A percentile compares a stretch with the other conserved stretches of the same genome.
phyloP scores from a whole-genome alignment of 2,329 filamentous ascomycete species.

The Gliomastix tumulicola region DNA sequence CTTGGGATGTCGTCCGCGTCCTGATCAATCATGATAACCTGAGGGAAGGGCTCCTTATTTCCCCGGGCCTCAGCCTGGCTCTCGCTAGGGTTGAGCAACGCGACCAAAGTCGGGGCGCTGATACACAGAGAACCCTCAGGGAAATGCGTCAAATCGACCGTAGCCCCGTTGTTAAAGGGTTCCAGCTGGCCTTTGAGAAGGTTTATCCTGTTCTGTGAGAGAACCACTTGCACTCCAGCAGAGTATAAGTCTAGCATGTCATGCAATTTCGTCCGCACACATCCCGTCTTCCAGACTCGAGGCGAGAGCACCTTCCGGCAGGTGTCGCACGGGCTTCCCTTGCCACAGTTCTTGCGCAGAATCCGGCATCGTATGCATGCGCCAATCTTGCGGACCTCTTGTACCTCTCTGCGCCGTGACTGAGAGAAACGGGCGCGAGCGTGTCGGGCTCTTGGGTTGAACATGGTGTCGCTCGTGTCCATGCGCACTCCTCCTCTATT shows the following conservation, averaged over 20 bases:
- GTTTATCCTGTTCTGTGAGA: slow-evolving; percentile 54
- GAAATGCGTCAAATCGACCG: slow-evolving; percentile 55
- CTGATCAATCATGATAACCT: slow-evolving; percentile 51
- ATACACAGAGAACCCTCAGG: slow-evolving; percentile 40
- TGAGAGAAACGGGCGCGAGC: slow-evolving; percentile 51
- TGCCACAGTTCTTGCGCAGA: slow-evolving; percentile 60
- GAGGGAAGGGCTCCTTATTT: slow-evolving; percentile 22
- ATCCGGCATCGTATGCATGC: slow-evolving; percentile 62
- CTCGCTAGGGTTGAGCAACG: slow-evolving; percentile 25
- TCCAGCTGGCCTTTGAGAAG: slow-evolving; percentile 41
- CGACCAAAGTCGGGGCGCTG: slow-evolving; percentile 23
- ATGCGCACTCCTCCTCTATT: slow-evolving; percentile 45
- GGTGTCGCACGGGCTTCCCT: slow-evolving; percentile 54
- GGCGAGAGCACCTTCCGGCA: slow-evolving; percentile 58
- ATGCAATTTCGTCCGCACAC: slow-evolving; percentile 54
- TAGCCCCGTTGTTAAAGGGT: slow-evolving; percentile 39
- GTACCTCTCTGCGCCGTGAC: slow-evolving; percentile 55
- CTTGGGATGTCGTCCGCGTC: slow-evolving; percentile 52
- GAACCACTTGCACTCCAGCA: slow-evolving; percentile 55
- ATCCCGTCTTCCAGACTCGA: slow-evolving; percentile 58
- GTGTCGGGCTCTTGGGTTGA: slow-evolving; percentile 43
- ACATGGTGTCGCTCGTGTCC: slow-evolving; percentile 32
- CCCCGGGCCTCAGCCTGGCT: slow-evolving; percentile 23
- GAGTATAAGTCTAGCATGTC: slow-evolving; percentile 58
- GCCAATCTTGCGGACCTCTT: slow-evolving; percentile 57